A percentile compares a stretch with the other conserved stretches of the same genome.
Conservation (phyloP, 257 asterid genomes). For the Linaria vulgaris region DNA sequence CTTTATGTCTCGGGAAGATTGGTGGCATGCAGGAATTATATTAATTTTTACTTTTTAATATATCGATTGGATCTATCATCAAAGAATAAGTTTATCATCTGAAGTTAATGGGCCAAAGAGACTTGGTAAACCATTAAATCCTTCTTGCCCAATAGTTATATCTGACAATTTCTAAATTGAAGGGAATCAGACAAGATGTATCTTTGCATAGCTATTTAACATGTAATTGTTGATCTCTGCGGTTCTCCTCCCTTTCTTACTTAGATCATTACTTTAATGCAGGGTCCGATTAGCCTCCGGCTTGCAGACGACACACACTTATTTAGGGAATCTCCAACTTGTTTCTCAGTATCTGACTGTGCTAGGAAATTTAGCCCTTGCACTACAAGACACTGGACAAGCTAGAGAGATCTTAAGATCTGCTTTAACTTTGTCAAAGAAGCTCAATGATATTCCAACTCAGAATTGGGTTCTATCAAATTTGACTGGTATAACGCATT, state of each 20-base stretch:
- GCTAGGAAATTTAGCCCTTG: constrained; percentile 82
- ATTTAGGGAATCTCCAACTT: constrained; percentile 89
- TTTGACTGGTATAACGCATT: constrained; percentile 60
- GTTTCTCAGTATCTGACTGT: constrained; percentile 93
- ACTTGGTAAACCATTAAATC: too few species aligned
- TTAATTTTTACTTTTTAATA: too few species aligned
- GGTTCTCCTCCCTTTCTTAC: constrained; percentile 13
- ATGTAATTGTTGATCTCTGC: constrained; percentile 17
- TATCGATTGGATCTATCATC: too few species aligned
- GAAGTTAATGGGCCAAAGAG: too few species aligned
- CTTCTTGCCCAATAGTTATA: too few species aligned
- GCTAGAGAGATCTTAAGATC: constrained; percentile 96
- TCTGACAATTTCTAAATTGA: too few species aligned
- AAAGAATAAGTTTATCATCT: too few species aligned
- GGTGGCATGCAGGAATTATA: background rate
- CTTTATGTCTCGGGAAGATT: background rate
- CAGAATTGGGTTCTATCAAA: constrained; percentile 90
- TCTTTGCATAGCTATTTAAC: too few species aligned
- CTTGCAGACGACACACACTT: constrained; percentile 82
- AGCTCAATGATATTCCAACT: constrained; percentile 84
- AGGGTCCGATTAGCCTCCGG: constrained; percentile 87
- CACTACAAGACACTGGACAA: constrained; percentile 90
- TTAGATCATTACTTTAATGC: constrained; percentile 28
- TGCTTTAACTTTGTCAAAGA: constrained; percentile 86
- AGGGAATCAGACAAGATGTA: too few species aligned